Evolutionary conservation across 139 green algal species (phyloP), one percentile per base, ranked within the genome.

Genomic region (Pedinophyceae sp.): DNA sequence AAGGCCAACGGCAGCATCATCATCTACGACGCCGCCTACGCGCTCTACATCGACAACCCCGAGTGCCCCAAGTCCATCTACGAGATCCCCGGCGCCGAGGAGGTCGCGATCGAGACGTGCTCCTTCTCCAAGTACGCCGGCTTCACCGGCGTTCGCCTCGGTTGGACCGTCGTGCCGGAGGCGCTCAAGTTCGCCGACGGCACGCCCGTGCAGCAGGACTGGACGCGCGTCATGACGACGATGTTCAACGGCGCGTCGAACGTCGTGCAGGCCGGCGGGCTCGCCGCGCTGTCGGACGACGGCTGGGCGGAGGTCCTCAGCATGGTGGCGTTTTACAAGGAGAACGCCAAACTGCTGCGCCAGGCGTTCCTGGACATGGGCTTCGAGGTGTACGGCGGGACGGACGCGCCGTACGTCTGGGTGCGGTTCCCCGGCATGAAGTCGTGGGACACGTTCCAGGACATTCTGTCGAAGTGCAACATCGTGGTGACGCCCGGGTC

Each of bases 161-260:
- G 91, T 19, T 98, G 91, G 91, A 98, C 91, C 0, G 91, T 98
- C 19, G 82, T 97, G 47, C 88, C 91, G 27, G 78, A 95, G 60
- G 67, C 58, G 27, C 50, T 80, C 27, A 81, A 73, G 58, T 92
- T 77, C 54, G 57, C 76, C 41, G 85, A 94, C 55, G 85, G 88
- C 50, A 76, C 48, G 49, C 69, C 72, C 16, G 85, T 74, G 41
- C 43, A 27, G 56, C 66, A 63, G 10, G 92, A 97, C 77, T 98
- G 85, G 66, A 97, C 91, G 71, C 78, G 91, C 54, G 72, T 98
- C 52, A 95, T 93, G 77, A 88, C 74, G 62, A 98, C 91, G 4
- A 84, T 83, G 62, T 98, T 98, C 84, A 98, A 98, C 59, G 91
- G 91, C 3, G 91, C 91, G 2, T 94, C 81, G 48, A 90, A 86